A percentile compares a stretch with the other conserved stretches of the same genome.
Evolutionary conservation across 495 filamentous ascomycete genomes (phyloP).

Genomic region (Penicillium cinerascens): DNA sequence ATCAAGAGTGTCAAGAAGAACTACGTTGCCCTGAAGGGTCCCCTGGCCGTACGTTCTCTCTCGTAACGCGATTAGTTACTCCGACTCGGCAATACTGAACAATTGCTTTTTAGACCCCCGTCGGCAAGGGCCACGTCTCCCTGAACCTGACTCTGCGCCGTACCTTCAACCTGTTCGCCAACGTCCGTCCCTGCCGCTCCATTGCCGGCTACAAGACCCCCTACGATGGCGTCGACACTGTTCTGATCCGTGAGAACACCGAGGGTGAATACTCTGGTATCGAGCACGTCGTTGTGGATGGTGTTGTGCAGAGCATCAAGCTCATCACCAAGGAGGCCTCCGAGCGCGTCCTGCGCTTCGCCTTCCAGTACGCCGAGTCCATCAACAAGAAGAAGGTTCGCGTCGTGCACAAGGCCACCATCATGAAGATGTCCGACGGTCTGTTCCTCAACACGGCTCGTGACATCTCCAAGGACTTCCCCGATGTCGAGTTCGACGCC

Average conservation of each 20-base stretch:
- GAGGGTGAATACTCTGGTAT: slow-evolving; percentile 99
- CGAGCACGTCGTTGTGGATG: slow-evolving; percentile 96
- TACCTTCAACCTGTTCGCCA: slow-evolving; percentile 99
- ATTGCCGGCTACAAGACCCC: slow-evolving; percentile 97
- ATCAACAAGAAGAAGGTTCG: slow-evolving; percentile 94
- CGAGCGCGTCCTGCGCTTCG: slow-evolving; percentile 91
- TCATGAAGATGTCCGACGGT: slow-evolving; percentile 99
- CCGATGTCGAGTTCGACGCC: slow-evolving; percentile 88
- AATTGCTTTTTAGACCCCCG: slow-evolving; percentile 65
- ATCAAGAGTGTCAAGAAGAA: slow-evolving; percentile 89
- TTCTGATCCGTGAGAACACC: slow-evolving; percentile 98
- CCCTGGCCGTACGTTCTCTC: slow-evolving; percentile 72
- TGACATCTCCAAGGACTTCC: slow-evolving; percentile 88
- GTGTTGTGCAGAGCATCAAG: slow-evolving; percentile 98
- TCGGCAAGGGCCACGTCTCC: slow-evolving; percentile 98
- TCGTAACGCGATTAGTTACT: not conserved
- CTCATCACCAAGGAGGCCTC: slow-evolving; percentile 91
- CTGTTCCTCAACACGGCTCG: slow-evolving; percentile 87
- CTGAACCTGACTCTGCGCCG: slow-evolving; percentile 97
- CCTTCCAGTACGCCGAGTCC: slow-evolving; percentile 93
- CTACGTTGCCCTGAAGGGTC: slow-evolving; percentile 95
- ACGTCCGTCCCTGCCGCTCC: slow-evolving; percentile 94
- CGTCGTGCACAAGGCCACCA: slow-evolving; percentile 98
- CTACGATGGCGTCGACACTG: slow-evolving; percentile 96
- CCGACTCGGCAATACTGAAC: slow-evolving; percentile 15